Conservation (phyloP, 2,329 filamentous ascomycete genomes). For the Teratosphaeria epicoccoides region DNA sequence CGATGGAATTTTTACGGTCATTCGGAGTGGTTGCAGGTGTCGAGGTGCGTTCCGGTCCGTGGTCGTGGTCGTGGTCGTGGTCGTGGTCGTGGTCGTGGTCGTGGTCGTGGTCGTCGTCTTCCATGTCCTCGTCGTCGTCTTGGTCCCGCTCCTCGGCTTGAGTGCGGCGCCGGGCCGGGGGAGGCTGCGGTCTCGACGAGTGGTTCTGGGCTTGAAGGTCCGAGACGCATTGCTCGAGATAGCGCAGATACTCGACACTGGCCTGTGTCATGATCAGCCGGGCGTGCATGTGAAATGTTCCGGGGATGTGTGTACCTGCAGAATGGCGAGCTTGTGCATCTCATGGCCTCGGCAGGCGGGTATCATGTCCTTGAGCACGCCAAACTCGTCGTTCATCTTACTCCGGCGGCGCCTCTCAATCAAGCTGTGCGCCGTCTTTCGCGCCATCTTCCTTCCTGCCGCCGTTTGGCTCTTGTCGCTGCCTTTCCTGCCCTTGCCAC, state of each 20-base stretch:
- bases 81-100: constrained; percentile 37
- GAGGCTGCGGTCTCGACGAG: constrained; percentile 16
- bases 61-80: constrained; percentile 48
- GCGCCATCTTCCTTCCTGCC: constrained; percentile 84
- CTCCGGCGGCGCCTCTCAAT: constrained; percentile 83
- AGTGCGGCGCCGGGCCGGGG: constrained; percentile 8
- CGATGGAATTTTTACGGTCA: constrained; percentile 13
- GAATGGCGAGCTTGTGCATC: constrained; percentile 94
- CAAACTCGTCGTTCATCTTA: constrained; percentile 99
- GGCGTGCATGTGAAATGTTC: not conserved
- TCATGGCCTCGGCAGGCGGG: constrained; percentile 86
- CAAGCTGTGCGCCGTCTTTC: constrained; percentile 91
- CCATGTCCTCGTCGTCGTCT: constrained; percentile 33
- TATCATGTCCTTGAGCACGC: constrained; percentile 85
- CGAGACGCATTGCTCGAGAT: constrained; percentile 76
- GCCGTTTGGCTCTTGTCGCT: constrained; percentile 66
- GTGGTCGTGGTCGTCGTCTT: constrained; percentile 52
- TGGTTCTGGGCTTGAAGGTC: constrained; percentile 57
- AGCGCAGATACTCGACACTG: constrained; percentile 90
- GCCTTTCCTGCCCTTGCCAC: constrained; percentile 48
- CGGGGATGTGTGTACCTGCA: constrained; percentile 54
- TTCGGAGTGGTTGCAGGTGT: constrained; percentile 22
- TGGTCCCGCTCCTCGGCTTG: constrained; percentile 31
- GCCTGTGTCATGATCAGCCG: constrained; percentile 45
- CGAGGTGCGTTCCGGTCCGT: constrained; percentile 32